Evolutionary conservation across 139 green algal species (phyloP).

Genomic region (Trebouxia sp.): DNA sequence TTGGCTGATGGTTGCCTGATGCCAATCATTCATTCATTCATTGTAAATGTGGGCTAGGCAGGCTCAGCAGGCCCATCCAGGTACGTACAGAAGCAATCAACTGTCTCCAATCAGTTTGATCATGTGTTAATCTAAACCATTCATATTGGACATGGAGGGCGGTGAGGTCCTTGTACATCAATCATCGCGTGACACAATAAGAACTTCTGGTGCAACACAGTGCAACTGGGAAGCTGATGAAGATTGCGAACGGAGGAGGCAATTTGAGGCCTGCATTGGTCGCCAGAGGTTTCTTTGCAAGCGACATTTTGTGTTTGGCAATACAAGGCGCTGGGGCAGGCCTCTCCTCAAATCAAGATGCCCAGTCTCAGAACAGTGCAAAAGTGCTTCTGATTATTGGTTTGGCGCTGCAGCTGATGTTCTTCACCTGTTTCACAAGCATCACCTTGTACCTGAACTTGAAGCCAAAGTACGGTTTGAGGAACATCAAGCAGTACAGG

Average conservation of each 20-base stretch:
- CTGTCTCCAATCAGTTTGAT: too few relatives aligned
- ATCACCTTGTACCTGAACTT: constrained; percentile 28
- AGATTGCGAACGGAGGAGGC: background rate
- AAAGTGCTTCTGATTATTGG: constrained; percentile 12
- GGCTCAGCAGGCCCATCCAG: too few relatives aligned
- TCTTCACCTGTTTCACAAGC: constrained; percentile 42
- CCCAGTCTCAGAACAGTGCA: background rate
- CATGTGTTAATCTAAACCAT: too few relatives aligned
- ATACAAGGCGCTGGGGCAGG: constrained; percentile 27
- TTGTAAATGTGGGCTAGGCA: too few relatives aligned
- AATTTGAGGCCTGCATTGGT: constrained; percentile 4
- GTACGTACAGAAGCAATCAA: too few relatives aligned
- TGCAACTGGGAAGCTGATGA: constrained; percentile 31
- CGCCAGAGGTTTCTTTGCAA: constrained; percentile 18
- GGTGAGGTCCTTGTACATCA: too few relatives aligned
- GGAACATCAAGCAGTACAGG: background rate
- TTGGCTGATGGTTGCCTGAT: too few relatives aligned
- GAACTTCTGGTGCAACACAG: too few relatives aligned
- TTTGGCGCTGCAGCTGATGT: constrained; percentile 36
- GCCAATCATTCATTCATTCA: too few relatives aligned
- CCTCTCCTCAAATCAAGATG: background rate
- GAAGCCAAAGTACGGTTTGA: background rate
- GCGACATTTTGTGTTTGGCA: constrained; percentile 29
- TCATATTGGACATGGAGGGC: too few relatives aligned
- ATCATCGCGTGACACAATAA: too few relatives aligned